Base-by-base conservation (phyloP, 805 yeast species). In the Isabelozyma rhagii region DNA sequence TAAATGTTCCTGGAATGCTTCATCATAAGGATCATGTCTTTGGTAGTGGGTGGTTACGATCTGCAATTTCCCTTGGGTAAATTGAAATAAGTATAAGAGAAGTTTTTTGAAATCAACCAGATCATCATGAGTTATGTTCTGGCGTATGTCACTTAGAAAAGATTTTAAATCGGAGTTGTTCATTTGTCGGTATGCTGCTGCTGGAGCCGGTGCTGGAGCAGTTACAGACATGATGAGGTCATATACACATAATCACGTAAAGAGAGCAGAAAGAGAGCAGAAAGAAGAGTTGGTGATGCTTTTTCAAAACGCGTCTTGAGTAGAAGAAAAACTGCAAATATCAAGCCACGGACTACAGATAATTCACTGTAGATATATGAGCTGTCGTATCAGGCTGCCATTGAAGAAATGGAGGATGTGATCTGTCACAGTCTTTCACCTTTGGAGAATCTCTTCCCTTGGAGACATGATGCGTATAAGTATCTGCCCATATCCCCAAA, bases 41-140 rank as follows among this genome's bases (percentile, higher is more conserved):
- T 31, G 36, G 27, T 43, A 21, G 27, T 21, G 8, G 14, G 11
- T 14, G 10, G 21, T 11, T 29, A 45, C 41, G 39, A 47, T 47
- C 4, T 45, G 34, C 9, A 69, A 58, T 43, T 61, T 57, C 21
- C 61, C 63, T 45, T 64, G 55, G 39, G 71, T 56, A 51, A 71
- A 71, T 14, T 64, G 62, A 47, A 71, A 63, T 18, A 74, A 57
- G 51, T 65, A 71, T 8, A 71, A 55, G 15, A 62, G 51, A 46
- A 73, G 54, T 46, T 65, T 67, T 47, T 64, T 68, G 56, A 71
- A 72, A 54, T 74, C 75, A 9, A 72, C 63, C 29, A 49, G 47
- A 36, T 64, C 67, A 47, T 66, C 69, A 44, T 58, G 53, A 41
- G 59, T 57, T 44, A 71, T 61, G 48, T 68, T 67, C 31, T 48